phyloP scores from a whole-genome alignment of 2,329 filamentous ascomycete species.

The Arthroderma sp. region DNA sequence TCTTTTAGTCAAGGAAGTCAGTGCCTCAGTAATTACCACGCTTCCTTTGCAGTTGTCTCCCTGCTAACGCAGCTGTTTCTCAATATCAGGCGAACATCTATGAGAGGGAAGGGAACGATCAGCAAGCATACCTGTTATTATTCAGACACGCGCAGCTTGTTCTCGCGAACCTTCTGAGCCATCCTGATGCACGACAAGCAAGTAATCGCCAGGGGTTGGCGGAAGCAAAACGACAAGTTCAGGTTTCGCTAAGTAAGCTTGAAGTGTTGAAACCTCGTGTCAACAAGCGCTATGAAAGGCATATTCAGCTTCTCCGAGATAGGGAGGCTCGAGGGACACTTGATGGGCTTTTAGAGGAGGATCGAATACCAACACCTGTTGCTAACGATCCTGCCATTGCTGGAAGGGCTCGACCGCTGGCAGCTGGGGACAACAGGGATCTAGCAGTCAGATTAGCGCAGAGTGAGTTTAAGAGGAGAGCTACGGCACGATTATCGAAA shows the following conservation, averaged over 20 bases:
- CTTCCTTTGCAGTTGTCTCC: too few species aligned
- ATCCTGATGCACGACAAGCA: conserved; percentile 60
- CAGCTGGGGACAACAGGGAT: conserved; percentile 58
- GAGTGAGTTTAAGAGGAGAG: conserved; percentile 55
- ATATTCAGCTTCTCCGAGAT: conserved; percentile 41
- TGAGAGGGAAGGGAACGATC: conserved; percentile 69
- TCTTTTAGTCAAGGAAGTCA: conserved; percentile 66
- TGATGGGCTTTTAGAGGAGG: conserved; percentile 5
- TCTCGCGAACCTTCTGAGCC: conserved; percentile 57
- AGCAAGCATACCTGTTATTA: conserved; percentile 82
- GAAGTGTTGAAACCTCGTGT: conserved; percentile 72
- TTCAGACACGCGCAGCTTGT: conserved; percentile 81
- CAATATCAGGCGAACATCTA: conserved; percentile 54
- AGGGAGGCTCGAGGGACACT: conserved; percentile 31
- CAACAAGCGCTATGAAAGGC: conserved; percentile 55
- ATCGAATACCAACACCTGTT: not conserved
- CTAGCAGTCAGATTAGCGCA: conserved; percentile 65
- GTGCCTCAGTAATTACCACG: conserved; percentile 12
- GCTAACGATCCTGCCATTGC: conserved; percentile 46
- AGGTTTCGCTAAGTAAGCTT: conserved; percentile 53
- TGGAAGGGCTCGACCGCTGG: conserved; percentile 47
- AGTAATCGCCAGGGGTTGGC: conserved; percentile 43
- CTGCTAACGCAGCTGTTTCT: not conserved
- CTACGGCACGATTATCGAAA: conserved; percentile 2
- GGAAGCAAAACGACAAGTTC: conserved; percentile 49